These are phyloP conservation scores for Luzula sylvatica DNA, from an alignment of 176 grass and related monocot genomes.

Conservation along the genomic window DNA sequence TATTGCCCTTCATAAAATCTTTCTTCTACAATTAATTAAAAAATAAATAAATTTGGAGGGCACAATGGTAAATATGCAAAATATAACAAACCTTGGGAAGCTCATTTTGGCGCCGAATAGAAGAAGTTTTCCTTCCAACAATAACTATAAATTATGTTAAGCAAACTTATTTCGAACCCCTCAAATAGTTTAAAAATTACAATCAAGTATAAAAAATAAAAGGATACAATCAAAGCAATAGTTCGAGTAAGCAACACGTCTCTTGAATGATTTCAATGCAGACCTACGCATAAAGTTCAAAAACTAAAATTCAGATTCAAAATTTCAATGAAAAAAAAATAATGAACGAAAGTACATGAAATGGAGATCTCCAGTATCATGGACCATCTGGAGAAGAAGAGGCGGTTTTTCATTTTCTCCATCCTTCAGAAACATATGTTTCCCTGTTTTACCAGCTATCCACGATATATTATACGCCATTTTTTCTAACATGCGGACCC, in stretches of 20 bases:
- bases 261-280: conserved; percentile 74
- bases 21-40: conserved; percentile 35
- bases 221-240: conserved; percentile 89
- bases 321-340: not conserved
- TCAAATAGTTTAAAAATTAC: conserved; percentile 18
- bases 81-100: conserved; percentile 68
- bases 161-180: not conserved
- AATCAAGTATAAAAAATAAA: not conserved
- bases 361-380: conserved; percentile 43
- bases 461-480: conserved; percentile 53
- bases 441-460: conserved; percentile 75
- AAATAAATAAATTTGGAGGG: not conserved
- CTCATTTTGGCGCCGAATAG: conserved; percentile 59
- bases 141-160: conserved; percentile 63
- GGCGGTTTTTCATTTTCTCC: conserved; percentile 64
- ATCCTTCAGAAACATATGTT: conserved; percentile 78
- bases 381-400: conserved; percentile 85
- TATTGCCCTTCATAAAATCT: conserved; percentile 42
- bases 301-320: conserved; percentile 12
- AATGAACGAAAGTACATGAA: conserved; percentile 56
- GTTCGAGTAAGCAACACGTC: conserved; percentile 74
- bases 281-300: conserved; percentile 43
- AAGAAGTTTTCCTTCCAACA: conserved; percentile 89
- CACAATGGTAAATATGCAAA: conserved; percentile 7
- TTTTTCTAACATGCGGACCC: conserved; percentile 60